phyloP scores from a whole-genome alignment of 257 asterid species.

The Datura wrightii region DNA sequence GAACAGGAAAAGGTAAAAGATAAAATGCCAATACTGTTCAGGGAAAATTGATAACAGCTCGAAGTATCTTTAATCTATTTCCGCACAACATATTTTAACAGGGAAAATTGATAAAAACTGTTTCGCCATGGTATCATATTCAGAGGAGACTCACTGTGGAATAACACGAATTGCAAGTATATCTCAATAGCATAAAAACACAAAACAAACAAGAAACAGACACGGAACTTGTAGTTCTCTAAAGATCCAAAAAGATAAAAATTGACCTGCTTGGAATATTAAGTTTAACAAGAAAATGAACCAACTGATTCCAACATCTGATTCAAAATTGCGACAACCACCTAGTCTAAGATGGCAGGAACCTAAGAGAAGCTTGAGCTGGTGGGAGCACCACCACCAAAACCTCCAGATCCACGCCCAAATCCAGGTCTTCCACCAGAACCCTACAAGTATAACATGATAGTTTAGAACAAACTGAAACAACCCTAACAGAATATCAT shows the following conservation, averaged over 20 bases:
- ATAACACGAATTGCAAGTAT: neutral
- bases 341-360: neutral
- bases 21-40: neutral
- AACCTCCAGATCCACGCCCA: slow-evolving; percentile 52
- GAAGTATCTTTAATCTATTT: no score
- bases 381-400: slow-evolving; percentile 48
- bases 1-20: neutral
- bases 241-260: slow-evolving; percentile 12
- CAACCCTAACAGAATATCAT: neutral
- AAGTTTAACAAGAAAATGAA: neutral
- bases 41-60: no score
- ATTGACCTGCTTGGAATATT: neutral
- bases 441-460: slow-evolving; percentile 23
- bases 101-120: no score
- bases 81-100: neutral
- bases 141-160: neutral
- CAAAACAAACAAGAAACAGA: neutral
- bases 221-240: neutral
- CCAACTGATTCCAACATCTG: slow-evolving; percentile 20
- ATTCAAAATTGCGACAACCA: slow-evolving; percentile 27
- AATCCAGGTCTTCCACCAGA: slow-evolving; percentile 46
- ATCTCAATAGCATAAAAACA: neutral
- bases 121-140: no score
- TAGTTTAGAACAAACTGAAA: neutral
- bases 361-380: slow-evolving; percentile 47